Evolutionary conservation across 106 monocot species (phyloP), one percentile per base, ranked within the genome.

Genomic region (Gastrodia elata): DNA sequence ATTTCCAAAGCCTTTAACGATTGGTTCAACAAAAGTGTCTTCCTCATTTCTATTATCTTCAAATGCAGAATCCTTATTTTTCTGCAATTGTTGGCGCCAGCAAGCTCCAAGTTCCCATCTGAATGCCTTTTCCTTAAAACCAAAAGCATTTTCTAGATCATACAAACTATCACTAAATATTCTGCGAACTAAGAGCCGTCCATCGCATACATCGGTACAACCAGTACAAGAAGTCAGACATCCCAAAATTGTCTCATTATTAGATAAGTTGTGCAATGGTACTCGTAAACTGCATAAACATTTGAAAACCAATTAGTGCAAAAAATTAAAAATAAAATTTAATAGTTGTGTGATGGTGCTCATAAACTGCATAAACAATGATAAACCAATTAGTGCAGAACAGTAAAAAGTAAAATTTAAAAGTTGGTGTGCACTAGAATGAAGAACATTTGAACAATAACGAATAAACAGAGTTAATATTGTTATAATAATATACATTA

Each of bases 101-200:
- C 76, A 78, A 67, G 82, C 72, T 68, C 93, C 93, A 73, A 94
- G 77, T 82, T 94, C 93, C 93, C 93, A 94, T 80, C 93, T 85
- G 70, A 94, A 75, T 8, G 78, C 39, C 28, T 74, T 84, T 59
- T 84, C 69, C 7, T 38, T 32, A 73, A 1, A 48, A 11, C 28
- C 70, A 67, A 83, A 30, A 14, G 36, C 25, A 64, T 83, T 76
- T 37, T 84, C 83, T 56, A 97, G 49, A 34, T 79, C 88, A 32
- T 22, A 52, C 57, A 97, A 68, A 71, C 92, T 90, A 65, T 97
- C 86, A 33, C 67, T 59, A 43, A 92, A 68, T 69, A 97, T 39
- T 70, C 34, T 87, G 27, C 55, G 55, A 37, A 73, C 86, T 38
- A 92, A 79, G 70, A 7, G 71, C 68, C 77, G 80, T 41, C 75